Percentiles rank a stretch among this genome's conserved stretches.
phyloP scores from a whole-genome alignment of 1,139 yeast genomes.

The Suhomyces maxii region DNA sequence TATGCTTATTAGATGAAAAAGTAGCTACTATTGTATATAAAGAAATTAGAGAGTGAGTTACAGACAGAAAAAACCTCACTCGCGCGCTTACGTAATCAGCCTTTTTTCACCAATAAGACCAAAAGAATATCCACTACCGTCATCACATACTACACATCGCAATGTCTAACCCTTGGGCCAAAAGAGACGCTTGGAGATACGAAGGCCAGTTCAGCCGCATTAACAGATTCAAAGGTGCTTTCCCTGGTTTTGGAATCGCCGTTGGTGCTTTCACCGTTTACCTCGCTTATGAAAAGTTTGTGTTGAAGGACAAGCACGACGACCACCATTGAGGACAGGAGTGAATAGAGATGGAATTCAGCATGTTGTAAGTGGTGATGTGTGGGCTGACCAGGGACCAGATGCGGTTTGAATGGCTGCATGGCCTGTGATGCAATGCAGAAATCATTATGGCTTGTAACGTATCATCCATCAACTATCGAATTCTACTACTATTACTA shows the following conservation, averaged over 20 bases:
- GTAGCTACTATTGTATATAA: neutral
- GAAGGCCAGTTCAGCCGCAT: slow-evolving; percentile 76
- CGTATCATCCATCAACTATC: too few species aligned
- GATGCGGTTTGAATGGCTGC: too few species aligned
- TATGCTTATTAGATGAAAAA: neutral
- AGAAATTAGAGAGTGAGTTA: too few species aligned
- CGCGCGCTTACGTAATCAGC: slow-evolving; percentile 5
- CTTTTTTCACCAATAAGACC: slow-evolving; percentile 10
- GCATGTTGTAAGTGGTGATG: too few species aligned
- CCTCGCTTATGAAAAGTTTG: slow-evolving; percentile 60
- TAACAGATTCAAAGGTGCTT: slow-evolving; percentile 69
- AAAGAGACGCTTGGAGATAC: slow-evolving; percentile 91
- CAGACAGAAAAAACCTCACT: neutral
- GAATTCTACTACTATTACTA: too few species aligned
- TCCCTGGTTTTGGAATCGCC: slow-evolving; percentile 85
- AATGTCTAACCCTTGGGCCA: slow-evolving; percentile 47
- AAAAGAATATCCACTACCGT: neutral
- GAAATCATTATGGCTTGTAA: too few species aligned
- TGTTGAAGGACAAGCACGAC: slow-evolving; percentile 27
- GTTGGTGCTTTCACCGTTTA: slow-evolving; percentile 72
- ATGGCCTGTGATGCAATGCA: too few species aligned
- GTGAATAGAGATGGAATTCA: too few species aligned
- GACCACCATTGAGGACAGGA: slow-evolving; percentile 13
- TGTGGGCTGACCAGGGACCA: too few species aligned
- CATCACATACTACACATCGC: neutral